These are phyloP conservation scores for Carex arenaria DNA, from an alignment of 202 grass and related monocot genomes.

Conservation along the genomic window DNA sequence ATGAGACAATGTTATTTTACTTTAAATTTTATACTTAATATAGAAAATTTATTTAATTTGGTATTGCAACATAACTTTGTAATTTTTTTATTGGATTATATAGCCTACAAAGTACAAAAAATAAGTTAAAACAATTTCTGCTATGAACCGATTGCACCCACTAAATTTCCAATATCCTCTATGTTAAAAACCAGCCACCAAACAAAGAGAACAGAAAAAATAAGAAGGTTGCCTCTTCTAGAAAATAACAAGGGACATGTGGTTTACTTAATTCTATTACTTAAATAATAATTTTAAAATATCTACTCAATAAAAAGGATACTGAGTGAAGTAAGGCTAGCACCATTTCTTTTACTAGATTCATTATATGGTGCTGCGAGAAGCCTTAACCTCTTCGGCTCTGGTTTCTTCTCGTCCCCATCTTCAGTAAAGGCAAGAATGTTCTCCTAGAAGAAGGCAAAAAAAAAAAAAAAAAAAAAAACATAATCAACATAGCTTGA, in stretches of 20 bases:
- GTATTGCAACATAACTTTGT: no score
- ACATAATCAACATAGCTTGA: not conserved
- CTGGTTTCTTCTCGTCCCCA: conserved; percentile 55
- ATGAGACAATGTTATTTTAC: no score
- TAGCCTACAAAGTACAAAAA: no score
- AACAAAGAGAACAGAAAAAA: not conserved
- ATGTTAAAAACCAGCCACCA: not conserved
- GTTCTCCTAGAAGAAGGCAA: conserved; percentile 53
- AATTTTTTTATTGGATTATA: no score
- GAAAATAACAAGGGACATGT: not conserved
- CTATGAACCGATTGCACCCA: no score
- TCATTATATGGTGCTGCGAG: conserved; percentile 55
- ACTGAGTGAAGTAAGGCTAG: conserved; percentile 41
- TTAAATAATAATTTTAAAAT: conserved; percentile 18
- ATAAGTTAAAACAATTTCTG: no score
- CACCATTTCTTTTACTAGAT: conserved; percentile 54
- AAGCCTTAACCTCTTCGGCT: conserved; percentile 59
- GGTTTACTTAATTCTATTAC: not conserved
- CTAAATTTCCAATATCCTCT: no score
- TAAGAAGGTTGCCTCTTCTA: not conserved
- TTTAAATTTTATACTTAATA: no score
- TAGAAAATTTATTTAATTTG: no score
- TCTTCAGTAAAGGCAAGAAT: conserved; percentile 68
- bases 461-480: conserved; percentile 31
- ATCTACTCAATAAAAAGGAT: conserved; percentile 44